phyloP scores from a whole-genome alignment of 1,284 basidiomycete species.

The Marasmius sp. region DNA sequence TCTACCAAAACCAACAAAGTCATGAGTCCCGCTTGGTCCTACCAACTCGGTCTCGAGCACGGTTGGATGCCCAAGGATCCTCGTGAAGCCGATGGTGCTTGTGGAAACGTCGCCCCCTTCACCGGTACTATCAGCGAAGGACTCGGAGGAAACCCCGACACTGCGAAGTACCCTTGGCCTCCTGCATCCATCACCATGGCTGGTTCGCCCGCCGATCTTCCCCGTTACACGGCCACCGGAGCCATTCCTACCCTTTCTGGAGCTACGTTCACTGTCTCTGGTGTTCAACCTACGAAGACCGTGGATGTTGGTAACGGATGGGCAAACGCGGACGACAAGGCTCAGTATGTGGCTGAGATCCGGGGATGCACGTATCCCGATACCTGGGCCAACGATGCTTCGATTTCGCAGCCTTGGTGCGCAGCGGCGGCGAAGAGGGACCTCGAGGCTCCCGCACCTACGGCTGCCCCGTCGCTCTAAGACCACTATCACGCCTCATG shows the following conservation, averaged over 20 bases:
- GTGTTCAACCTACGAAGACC: not conserved
- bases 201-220: constrained; percentile 48
- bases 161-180: constrained; percentile 56
- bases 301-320: not conserved
- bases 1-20: constrained; percentile 63
- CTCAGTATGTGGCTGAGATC: not conserved
- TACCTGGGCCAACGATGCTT: not conserved
- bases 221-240: constrained; percentile 70
- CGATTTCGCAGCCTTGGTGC: not conserved
- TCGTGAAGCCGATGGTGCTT: constrained; percentile 66
- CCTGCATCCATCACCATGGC: constrained; percentile 53
- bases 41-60: constrained; percentile 77
- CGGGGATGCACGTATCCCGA: not conserved
- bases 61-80: constrained; percentile 91
- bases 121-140: constrained; percentile 76
- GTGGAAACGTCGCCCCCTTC: constrained; percentile 59
- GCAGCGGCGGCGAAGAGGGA: not conserved
- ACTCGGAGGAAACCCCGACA: constrained; percentile 46
- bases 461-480: not conserved
- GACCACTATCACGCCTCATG: no score
- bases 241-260: not conserved
- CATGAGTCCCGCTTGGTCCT: constrained; percentile 87
- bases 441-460: not conserved
- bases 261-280: not conserved
- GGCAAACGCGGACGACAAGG: not conserved